Evolutionary conservation across 73 alveolate genomes (phyloP).

Genomic region (Paraurostyla sp.): DNA sequence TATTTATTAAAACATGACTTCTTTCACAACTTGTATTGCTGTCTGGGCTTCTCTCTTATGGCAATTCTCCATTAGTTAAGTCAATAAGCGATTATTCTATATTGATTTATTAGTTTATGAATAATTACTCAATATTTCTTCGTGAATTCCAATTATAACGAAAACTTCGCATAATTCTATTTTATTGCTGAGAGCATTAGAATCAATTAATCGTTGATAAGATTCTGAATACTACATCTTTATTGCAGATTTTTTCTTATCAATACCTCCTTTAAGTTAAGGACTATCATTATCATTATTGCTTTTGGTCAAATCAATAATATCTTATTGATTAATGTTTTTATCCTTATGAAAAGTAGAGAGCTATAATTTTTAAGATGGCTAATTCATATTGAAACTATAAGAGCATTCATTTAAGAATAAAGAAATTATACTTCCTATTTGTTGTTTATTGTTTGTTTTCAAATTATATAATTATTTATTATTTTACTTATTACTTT

Average conservation of each 20-base stretch:
- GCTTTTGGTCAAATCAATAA: too few relatives aligned
- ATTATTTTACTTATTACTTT: background rate
- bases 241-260: constrained; percentile 24
- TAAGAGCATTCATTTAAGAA: background rate
- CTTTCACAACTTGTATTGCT: background rate
- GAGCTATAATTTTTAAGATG: background rate
- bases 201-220: background rate
- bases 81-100: background rate
- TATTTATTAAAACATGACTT: background rate
- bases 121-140: background rate
- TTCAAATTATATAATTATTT: background rate
- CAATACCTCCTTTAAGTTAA: background rate
- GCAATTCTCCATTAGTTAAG: background rate
- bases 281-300: background rate
- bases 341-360: background rate
- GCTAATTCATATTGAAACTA: background rate
- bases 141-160: constrained; percentile 24
- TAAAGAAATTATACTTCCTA: background rate
- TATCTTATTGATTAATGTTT: background rate
- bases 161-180: constrained; percentile 36
- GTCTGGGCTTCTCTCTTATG: too few relatives aligned
- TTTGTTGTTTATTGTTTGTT: constrained; percentile 6
- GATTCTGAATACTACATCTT: too few relatives aligned
- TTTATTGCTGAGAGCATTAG: constrained; percentile 2
- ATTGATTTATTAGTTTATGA: background rate